These are phyloP conservation scores for Phytophthora citricola DNA, from an alignment of 352 stramenopile species.

Conservation along the genomic window DNA sequence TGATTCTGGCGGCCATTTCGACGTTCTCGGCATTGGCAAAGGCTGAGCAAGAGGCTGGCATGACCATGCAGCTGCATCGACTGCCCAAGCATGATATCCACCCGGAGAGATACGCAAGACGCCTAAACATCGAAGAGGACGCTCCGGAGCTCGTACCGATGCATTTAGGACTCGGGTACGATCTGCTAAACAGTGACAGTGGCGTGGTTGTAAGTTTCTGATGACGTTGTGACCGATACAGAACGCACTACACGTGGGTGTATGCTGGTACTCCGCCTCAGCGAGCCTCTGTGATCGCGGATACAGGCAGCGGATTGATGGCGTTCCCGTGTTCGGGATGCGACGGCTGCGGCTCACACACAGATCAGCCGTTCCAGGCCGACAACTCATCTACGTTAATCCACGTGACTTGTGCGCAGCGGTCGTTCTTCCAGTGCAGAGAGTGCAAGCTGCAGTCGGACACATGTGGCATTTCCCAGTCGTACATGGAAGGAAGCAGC, in stretches of 20 bases:
- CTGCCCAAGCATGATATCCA: conserved; percentile 39
- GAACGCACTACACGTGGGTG: conserved; percentile 88
- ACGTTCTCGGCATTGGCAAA: conserved; percentile 4
- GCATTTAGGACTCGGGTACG: conserved; percentile 69
- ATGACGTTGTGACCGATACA: conserved; percentile 22
- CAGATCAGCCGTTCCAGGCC: conserved; percentile 68
- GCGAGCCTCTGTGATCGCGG: conserved; percentile 81
- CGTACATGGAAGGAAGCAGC: conserved; percentile 88
- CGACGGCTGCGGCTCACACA: conserved; percentile 75
- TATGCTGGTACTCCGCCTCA: conserved; percentile 84
- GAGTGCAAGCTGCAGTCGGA: conserved; percentile 50
- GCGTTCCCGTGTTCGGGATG: conserved; percentile 85
- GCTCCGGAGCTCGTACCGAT: conserved; percentile 68
- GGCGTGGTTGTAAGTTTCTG: conserved; percentile 4
- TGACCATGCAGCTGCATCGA: conserved; percentile 57
- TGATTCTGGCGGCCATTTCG: conserved; percentile 17
- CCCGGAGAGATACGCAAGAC: conserved; percentile 53
- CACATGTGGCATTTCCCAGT: conserved; percentile 75
- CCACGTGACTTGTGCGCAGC: conserved; percentile 65
- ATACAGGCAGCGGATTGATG: conserved; percentile 83
- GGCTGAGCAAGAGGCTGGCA: conserved; percentile 14
- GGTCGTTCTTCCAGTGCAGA: conserved; percentile 66
- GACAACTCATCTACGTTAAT: conserved; percentile 73
- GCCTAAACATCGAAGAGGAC: conserved; percentile 43
- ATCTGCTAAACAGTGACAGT: neutral